Evolutionary conservation across 1,284 basidiomycete species (phyloP).

Genomic region (Ustilago hordei): DNA sequence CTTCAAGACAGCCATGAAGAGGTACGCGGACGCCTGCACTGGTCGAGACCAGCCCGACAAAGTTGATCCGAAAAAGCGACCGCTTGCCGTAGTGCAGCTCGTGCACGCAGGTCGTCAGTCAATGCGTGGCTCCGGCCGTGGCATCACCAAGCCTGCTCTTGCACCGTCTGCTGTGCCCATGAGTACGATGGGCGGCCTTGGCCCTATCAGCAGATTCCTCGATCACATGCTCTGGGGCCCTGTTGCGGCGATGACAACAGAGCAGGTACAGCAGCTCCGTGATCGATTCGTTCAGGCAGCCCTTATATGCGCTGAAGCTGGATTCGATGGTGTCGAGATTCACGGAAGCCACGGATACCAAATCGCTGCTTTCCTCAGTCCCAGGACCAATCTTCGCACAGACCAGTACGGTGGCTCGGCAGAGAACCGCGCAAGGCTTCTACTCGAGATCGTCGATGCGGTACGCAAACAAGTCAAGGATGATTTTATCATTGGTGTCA

Average conservation of each 20-base stretch:
- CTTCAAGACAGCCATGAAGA: slow-evolving; percentile 60
- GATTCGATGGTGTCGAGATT: slow-evolving; percentile 89
- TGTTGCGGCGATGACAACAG: slow-evolving; percentile 72
- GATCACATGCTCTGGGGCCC: slow-evolving; percentile 70
- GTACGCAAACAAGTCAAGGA: slow-evolving; percentile 75
- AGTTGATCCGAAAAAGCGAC: slow-evolving; percentile 66
- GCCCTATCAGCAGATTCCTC: slow-evolving; percentile 60
- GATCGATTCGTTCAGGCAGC: slow-evolving; percentile 78
- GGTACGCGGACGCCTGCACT: slow-evolving; percentile 55
- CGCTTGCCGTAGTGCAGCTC: slow-evolving; percentile 78
- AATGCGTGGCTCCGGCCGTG: slow-evolving; percentile 77
- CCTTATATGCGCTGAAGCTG: slow-evolving; percentile 74
- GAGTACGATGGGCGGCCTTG: slow-evolving; percentile 65
- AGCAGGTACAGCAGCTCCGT: slow-evolving; percentile 76
- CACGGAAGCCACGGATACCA: slow-evolving; percentile 90
- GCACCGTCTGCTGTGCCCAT: slow-evolving; percentile 80
- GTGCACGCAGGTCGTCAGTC: slow-evolving; percentile 90
- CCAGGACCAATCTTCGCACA: slow-evolving; percentile 77
- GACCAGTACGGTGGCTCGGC: slow-evolving; percentile 76
- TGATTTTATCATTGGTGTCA: slow-evolving; percentile 83
- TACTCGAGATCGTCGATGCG: slow-evolving; percentile 76
- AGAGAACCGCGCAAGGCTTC: slow-evolving; percentile 71
- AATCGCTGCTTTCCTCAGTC: slow-evolving; percentile 84
- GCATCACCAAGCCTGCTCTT: slow-evolving; percentile 75
- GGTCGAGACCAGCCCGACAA: slow-evolving; percentile 43